Evolutionary conservation across 78 protist species (phyloP).

Genomic region (Dictyostelium purpureum): DNA sequence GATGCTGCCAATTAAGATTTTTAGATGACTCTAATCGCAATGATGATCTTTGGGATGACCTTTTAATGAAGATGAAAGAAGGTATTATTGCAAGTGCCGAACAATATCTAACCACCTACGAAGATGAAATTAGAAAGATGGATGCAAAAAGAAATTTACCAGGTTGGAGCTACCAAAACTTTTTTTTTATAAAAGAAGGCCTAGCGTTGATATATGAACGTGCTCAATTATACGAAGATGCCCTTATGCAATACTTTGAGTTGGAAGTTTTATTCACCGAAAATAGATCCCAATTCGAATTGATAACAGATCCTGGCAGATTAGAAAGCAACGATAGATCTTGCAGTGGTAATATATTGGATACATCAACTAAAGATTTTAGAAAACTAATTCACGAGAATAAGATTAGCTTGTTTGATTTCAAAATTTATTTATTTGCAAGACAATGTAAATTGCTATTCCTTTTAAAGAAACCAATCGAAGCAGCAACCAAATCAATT

Average conservation of each 20-base stretch:
- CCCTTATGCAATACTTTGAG: constrained; percentile 68
- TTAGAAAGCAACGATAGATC: not conserved
- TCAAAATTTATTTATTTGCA: constrained; percentile 59
- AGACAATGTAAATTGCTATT: constrained; percentile 57
- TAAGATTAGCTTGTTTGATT: constrained; percentile 65
- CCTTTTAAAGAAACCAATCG: constrained; percentile 49
- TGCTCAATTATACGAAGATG: constrained; percentile 67
- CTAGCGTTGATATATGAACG: constrained; percentile 69
- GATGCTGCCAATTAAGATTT: constrained; percentile 59
- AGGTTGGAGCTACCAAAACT: constrained; percentile 65
- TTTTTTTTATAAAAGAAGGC: constrained; percentile 68
- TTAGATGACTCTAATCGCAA: constrained; percentile 13
- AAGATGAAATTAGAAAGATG: constrained; percentile 55
- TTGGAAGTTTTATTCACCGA: constrained; percentile 57
- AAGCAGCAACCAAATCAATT: constrained; percentile 31
- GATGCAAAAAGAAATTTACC: constrained; percentile 53
- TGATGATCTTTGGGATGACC: constrained; percentile 76
- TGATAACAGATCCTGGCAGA: not conserved
- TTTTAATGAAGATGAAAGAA: constrained; percentile 61
- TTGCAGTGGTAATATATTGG: constrained; percentile 22
- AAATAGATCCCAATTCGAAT: constrained; percentile 24
- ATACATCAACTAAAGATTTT: constrained; percentile 11
- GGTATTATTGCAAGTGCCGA: constrained; percentile 59
- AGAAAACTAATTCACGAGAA: constrained; percentile 37
- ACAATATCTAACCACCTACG: constrained; percentile 42